These are phyloP conservation scores for Aspergillus ellipticus DNA, from an alignment of 495 filamentous ascomycete genomes.

Conservation along the genomic window DNA sequence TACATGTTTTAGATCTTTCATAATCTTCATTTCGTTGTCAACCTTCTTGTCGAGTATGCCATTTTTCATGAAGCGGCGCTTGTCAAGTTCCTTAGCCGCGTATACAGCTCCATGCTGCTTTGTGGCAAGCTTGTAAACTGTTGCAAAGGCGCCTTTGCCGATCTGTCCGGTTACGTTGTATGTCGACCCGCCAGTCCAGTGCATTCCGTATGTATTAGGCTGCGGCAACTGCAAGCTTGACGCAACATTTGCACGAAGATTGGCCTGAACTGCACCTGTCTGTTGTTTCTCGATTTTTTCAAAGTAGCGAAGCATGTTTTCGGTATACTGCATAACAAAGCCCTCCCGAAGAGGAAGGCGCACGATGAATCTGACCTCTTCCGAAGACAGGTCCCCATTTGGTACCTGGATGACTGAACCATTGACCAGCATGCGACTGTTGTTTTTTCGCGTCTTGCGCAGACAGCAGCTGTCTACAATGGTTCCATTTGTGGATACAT, in stretches of 20 bases:
- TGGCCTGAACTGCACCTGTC: slow-evolving; percentile 21
- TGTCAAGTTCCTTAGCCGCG: slow-evolving; percentile 90
- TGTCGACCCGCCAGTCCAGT: slow-evolving; percentile 76
- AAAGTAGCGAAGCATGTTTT: slow-evolving; percentile 57
- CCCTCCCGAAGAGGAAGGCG: slow-evolving; percentile 73
- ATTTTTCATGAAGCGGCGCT: slow-evolving; percentile 83
- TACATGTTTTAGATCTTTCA: slow-evolving; percentile 79
- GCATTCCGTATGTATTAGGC: slow-evolving; percentile 50
- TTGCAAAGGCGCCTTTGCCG: slow-evolving; percentile 91
- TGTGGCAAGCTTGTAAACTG: slow-evolving; percentile 78
- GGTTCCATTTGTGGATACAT: slow-evolving; percentile 90
- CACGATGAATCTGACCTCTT: slow-evolving; percentile 74
- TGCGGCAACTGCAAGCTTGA: slow-evolving; percentile 32
- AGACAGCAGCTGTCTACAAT: slow-evolving; percentile 69
- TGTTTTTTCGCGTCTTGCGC: slow-evolving; percentile 41
- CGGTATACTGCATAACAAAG: slow-evolving; percentile 52
- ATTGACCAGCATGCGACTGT: slow-evolving; percentile 61
- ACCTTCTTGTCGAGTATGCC: slow-evolving; percentile 79
- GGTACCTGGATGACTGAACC: slow-evolving; percentile 71
- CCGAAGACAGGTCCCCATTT: slow-evolving; percentile 41
- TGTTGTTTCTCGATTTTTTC: slow-evolving; percentile 28
- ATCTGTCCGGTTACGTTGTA: slow-evolving; percentile 81
- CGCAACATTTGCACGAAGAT: slow-evolving; percentile 23
- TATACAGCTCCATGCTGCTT: slow-evolving; percentile 75
- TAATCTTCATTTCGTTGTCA: slow-evolving; percentile 93